These are phyloP conservation scores for Piper longum DNA, from an alignment of 164 flowering plant genomes.

Conservation along the genomic window DNA sequence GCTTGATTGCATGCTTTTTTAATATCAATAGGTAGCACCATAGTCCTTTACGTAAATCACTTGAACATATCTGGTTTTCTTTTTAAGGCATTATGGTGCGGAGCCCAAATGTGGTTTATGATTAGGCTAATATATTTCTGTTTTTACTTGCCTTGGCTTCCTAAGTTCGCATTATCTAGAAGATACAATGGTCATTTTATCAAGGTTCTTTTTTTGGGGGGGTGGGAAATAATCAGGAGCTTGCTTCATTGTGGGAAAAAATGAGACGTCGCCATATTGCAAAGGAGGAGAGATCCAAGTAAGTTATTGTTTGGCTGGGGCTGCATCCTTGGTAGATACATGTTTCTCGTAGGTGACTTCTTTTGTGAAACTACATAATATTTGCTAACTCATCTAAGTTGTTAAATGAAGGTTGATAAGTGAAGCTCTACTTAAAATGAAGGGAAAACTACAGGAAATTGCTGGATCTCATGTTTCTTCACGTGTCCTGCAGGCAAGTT, in stretches of 20 bases:
- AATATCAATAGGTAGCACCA: background rate
- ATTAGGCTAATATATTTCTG: background rate
- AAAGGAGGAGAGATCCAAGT: slow-evolving; percentile 85
- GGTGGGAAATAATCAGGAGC: slow-evolving; percentile 36
- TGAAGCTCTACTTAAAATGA: slow-evolving; percentile 80
- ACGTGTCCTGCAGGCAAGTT: slow-evolving; percentile 80
- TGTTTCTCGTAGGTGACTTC: background rate
- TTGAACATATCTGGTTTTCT: background rate
- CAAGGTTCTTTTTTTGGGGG: no score
- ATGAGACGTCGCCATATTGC: slow-evolving; percentile 69
- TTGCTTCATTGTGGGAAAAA: slow-evolving; percentile 80
- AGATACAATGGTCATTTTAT: background rate
- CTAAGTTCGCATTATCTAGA: no score
- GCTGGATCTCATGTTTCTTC: slow-evolving; percentile 85
- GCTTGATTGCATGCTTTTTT: background rate
- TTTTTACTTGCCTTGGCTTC: background rate
- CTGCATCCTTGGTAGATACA: background rate
- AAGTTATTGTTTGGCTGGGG: slow-evolving; percentile 4
- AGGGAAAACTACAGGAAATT: slow-evolving; percentile 80
- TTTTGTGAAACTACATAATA: background rate
- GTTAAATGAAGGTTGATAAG: slow-evolving; percentile 39
- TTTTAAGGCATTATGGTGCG: background rate
- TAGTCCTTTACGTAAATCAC: background rate
- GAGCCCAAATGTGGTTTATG: background rate
- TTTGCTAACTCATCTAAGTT: background rate